Evolutionary conservation across 352 stramenopile species (phyloP), one percentile per base, ranked within the genome.

Genomic region (Globisporangium paroecandrum): DNA sequence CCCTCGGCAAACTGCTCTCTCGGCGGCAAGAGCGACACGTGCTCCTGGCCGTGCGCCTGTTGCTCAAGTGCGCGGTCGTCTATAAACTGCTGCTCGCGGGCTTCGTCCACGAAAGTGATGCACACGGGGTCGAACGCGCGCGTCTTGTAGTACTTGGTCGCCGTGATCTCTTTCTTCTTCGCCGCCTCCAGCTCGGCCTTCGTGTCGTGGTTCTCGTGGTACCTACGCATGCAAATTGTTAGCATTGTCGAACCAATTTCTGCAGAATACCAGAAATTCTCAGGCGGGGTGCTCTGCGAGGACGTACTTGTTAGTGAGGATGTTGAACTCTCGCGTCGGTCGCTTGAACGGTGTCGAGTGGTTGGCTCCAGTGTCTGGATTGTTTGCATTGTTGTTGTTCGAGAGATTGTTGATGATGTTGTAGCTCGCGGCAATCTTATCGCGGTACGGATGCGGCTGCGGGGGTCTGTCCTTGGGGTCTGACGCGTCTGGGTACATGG

Each of bases 281-380:
- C 34, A 41, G 34, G 34, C 10, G 10, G 34, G 34, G 34, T 41
- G 13, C 34, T 41, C 34, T 15, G 9, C 13, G 34, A 13, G 15
- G 1, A 41, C 74, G 59, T 72, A 92, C 78, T 92, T 87, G 77
- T 92, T 92, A 29, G 77, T 88, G 51, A 92, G 76, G 46, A 92
- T 89, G 65, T 85, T 90, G 67, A 90, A 92, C 36, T 89, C 82
- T 5, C 82, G 82, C 20, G 67, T 74, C 15, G 80, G 70, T 32
- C 83, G 78, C 57, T 65, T 71, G 7, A 72, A 77, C 53, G 72
- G 65, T 36, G 69, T 74, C 34, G 43, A 22, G 65, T 56, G 25
- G 22, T 3, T 47, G 6, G 10, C 29, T 59, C 27, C 34, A 41
- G 10, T 41, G 10, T 32, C 43, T 64, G 22, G 9, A 41, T 29